Evolutionary conservation across 495 filamentous ascomycete species (phyloP), one percentile per base, ranked within the genome.

Genomic region (Hyaloscypha bicolor): DNA sequence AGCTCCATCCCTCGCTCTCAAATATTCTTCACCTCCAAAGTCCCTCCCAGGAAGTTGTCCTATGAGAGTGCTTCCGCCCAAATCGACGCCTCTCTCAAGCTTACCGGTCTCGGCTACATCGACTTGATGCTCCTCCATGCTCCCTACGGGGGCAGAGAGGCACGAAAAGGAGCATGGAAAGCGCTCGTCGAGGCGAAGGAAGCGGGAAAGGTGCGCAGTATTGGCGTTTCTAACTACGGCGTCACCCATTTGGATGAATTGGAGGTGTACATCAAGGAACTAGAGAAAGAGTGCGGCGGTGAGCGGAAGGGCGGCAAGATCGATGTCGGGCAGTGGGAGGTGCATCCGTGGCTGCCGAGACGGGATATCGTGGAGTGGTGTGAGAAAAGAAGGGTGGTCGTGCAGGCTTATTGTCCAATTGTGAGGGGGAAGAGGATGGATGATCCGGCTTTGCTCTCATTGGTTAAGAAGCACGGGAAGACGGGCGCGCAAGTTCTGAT

Each of bases 271-370:
- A 93, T 93, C 72, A 82, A 86, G 67, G 81, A 88, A 74, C 78
- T 86, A 12, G 86, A 89, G 69, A 72, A 67, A 9, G 81, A 86
- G 71, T 73, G 80, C 21, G 78, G 85, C 63, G 29, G 37, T 61
- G 42, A 48, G 16, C 90, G 89, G 8, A 86, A 83, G 57, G 91
- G 90, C n/a, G 91, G 90, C 4, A 78, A 92, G 33, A 81, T 97
- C 70, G 88, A 86, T 60, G 90, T 96, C 9, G 91, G 90, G 21
- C 93, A 96, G 76, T 90, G 92, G 73, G 93, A 97, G 78, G 80
- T 97, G 25, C 93, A 97, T 74, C 93, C 93, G 2, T 96, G 91
- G 91, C 86, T 90, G 21, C 81, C 86, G 4, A 81, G 93, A 21
- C 81, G 82, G 9, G 91, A 94, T 70, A 88, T 97, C 33, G 86